Percentiles rank a stretch among this genome's conserved stretches.
Evolutionary conservation across 768 basidiomycete species (phyloP).

Genomic region (Lactarius hengduanensis): DNA sequence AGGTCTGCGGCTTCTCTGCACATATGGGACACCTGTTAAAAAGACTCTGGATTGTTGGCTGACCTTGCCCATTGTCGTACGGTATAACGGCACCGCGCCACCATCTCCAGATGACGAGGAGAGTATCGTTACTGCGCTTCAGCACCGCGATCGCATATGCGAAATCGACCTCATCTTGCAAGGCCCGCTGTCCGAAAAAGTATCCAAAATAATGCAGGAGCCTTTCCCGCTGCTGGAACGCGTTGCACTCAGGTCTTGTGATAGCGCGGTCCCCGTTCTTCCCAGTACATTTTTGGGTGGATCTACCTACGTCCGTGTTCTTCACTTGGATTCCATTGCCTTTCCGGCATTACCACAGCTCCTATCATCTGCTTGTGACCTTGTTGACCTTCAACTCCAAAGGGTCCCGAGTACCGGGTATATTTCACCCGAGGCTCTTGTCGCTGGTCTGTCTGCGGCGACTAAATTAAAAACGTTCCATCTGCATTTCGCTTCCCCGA

Average conservation of each 20-base stretch:
- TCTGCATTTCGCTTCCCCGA: background rate
- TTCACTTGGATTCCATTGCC: conserved; percentile 1
- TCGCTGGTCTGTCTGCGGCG: background rate
- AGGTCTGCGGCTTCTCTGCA: conserved; percentile 14
- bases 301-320: background rate
- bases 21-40: conserved; percentile 1
- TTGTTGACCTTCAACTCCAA: conserved; percentile 9
- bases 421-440: conserved; percentile 5
- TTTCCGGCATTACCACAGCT: background rate
- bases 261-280: background rate
- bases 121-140: conserved; percentile 4
- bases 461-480: background rate
- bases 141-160: conserved; percentile 8
- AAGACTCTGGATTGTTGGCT: conserved; percentile 11
- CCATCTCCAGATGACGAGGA: background rate
- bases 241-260: background rate
- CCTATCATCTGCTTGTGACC: background rate
- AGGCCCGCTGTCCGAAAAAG: background rate
- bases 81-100: background rate
- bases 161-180: conserved; percentile 1
- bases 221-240: background rate
- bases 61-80: conserved; percentile 1
- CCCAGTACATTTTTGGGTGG: conserved; percentile 3
- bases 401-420: background rate
- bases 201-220: background rate